phyloP scores from a whole-genome alignment of 768 basidiomycete species.

The Russula sp. region DNA sequence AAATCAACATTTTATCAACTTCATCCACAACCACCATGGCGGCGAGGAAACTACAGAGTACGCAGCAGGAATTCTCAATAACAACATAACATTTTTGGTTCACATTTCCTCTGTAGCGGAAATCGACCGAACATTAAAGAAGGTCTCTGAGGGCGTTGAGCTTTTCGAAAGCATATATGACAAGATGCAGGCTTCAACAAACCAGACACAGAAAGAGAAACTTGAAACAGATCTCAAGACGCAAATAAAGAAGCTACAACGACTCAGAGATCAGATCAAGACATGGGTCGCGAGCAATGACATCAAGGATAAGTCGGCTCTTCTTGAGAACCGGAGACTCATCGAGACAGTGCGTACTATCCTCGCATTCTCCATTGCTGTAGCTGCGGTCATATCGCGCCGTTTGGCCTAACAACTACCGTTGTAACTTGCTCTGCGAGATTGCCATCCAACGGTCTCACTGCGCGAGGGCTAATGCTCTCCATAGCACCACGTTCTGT shows the following conservation, averaged over 20 bases:
- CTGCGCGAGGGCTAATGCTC: slow-evolving; percentile 3
- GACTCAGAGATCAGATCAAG: slow-evolving; percentile 83
- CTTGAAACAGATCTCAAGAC: slow-evolving; percentile 93
- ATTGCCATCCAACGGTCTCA: neutral
- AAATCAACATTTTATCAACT: slow-evolving; percentile 18
- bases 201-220: slow-evolving; percentile 98
- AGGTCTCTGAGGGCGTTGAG: slow-evolving; percentile 93
- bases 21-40: slow-evolving; percentile 57
- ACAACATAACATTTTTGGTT: neutral
- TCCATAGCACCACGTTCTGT: neutral
- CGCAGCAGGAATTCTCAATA: slow-evolving; percentile 8
- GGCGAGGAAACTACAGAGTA: slow-evolving; percentile 87
- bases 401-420: neutral
- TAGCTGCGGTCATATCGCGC: neutral
- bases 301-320: slow-evolving; percentile 94
- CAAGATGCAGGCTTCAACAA: slow-evolving; percentile 95
- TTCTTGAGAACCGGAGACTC: slow-evolving; percentile 90
- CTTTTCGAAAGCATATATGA: slow-evolving; percentile 94
- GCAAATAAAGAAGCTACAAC: slow-evolving; percentile 95
- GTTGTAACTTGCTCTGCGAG: neutral
- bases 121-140: slow-evolving; percentile 98
- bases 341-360: slow-evolving; percentile 85
- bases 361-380: neutral
- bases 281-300: slow-evolving; percentile 97
- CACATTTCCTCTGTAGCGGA: slow-evolving; percentile 61